phyloP scores from a whole-genome alignment of 495 filamentous ascomycete species.

The Penicillium lividum region DNA sequence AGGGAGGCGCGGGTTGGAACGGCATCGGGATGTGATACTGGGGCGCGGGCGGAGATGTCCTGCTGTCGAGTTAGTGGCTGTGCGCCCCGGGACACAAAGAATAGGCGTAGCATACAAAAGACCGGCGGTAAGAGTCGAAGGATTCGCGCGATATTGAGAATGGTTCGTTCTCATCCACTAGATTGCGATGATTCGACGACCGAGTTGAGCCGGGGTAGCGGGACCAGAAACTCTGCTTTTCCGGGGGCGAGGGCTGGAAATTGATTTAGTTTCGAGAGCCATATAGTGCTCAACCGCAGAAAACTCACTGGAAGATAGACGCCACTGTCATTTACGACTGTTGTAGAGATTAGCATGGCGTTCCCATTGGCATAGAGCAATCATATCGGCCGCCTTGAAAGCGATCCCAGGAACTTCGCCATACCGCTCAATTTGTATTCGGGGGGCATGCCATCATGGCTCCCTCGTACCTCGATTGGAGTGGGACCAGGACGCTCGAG shows the following conservation, averaged over 20 bases:
- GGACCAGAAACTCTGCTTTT: constrained; percentile 84
- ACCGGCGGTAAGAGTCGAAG: constrained; percentile 95
- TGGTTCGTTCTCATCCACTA: constrained; percentile 80
- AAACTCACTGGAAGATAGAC: constrained; percentile 86
- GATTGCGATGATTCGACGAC: constrained; percentile 63
- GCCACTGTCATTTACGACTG: constrained; percentile 96
- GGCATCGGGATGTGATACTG: constrained; percentile 60
- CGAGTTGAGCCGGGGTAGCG: constrained; percentile 65
- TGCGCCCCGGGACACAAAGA: not conserved
- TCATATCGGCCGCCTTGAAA: not conserved
- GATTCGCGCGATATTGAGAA: constrained; percentile 98
- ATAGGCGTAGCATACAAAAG: constrained; percentile 68
- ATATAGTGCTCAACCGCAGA: constrained; percentile 6
- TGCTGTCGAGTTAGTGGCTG: constrained; percentile 33
- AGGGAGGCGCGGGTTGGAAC: constrained; percentile 70
- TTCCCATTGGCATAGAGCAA: not conserved
- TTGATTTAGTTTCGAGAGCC: constrained; percentile 19
- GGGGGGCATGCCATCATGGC: constrained; percentile 57
- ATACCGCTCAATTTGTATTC: constrained; percentile 86
- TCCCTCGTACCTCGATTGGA: constrained; percentile 62
- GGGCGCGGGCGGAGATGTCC: constrained; percentile 93
- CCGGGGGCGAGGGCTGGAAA: constrained; percentile 80
- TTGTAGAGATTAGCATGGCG: not conserved
- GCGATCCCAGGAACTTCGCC: constrained; percentile 17
- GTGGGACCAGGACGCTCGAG: constrained; percentile 32